Base-by-base conservation (phyloP, 768 basidiomycete species). In the Leucocoprinus sp. region DNA sequence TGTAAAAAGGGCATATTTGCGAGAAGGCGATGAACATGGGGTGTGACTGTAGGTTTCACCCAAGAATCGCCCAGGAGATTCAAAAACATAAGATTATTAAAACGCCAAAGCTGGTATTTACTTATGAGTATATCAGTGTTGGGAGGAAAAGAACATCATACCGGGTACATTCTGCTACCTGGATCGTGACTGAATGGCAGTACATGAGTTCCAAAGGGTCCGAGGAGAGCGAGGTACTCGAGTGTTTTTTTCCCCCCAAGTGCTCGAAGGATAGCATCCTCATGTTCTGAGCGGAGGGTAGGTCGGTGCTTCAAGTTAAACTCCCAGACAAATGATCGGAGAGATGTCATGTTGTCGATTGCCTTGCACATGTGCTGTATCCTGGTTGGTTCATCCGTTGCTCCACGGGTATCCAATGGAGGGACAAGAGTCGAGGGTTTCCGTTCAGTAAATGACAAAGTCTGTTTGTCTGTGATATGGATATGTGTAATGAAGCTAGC, bases 401-500 rank as follows among this genome's bases (percentile, higher is more conserved):
- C 26, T 33, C 38, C n/a, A 37, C 41, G 39, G 43, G 38, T 21
- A 33, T 6, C 28, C 55, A 52, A 8, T 52, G 40, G 28, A 45
- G 64, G 60, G n/a, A 70, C 57, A 41, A 72, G 64, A 3, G 61
- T 59, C 33, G 52, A 58, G 17, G 73, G 73, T 44, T 62, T 64
- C n/a, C 63, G 66, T 57, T 75, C 70, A 28, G 68, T 58, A 6
- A 63, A 54, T 14, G 57, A 52, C 49, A 63, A 59, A 51, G 69
- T 67, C 15, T 52, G 40, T 26, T 60, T 63, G 35, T 70, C 64
- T 57, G 62, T 67, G 38, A 76, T 64, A 40, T 71, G 65, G 9
- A 76, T 65, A 45, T 70, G 68, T 6, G 69, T 65, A 35, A 76
- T 62, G 48, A 70, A 70, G 33, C 71, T 62, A 34, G 72, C 60